Evolutionary conservation across 345 rosid species (phyloP).

Genomic region (Adansonia digitata): DNA sequence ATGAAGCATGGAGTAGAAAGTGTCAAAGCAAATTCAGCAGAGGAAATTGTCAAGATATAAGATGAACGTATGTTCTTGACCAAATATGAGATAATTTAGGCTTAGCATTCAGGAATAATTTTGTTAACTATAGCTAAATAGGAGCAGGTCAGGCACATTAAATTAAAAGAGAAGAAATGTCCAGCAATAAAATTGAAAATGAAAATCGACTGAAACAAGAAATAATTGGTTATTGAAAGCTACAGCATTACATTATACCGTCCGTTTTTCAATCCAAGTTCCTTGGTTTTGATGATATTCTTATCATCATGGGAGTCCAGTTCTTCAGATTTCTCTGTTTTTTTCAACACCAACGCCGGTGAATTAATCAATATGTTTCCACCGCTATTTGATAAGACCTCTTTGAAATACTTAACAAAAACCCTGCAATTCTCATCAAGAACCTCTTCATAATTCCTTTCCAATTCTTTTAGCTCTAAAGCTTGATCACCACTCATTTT

Average conservation of each 20-base stretch:
- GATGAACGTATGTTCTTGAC: too few species aligned
- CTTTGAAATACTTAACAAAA: slow-evolving; percentile 38
- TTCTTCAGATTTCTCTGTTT: slow-evolving; percentile 8
- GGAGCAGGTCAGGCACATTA: background rate
- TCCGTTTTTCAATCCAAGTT: slow-evolving; percentile 28
- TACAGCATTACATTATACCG: slow-evolving; percentile 51
- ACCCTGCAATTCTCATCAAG: slow-evolving; percentile 55
- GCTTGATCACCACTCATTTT: slow-evolving; percentile 53
- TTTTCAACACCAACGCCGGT: slow-evolving; percentile 31
- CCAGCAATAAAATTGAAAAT: background rate
- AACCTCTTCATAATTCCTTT: slow-evolving; percentile 39
- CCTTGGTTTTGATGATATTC: slow-evolving; percentile 19
- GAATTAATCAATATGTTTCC: slow-evolving; percentile 22
- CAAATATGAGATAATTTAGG: background rate
- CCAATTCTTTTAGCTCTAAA: slow-evolving; percentile 42
- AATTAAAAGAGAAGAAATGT: background rate
- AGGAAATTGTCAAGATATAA: background rate
- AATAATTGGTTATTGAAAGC: background rate
- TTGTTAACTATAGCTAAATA: background rate
- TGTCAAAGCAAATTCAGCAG: background rate
- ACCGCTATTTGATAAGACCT: slow-evolving; percentile 24
- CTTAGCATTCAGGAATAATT: background rate
- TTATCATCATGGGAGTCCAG: slow-evolving; percentile 8
- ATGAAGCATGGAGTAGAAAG: background rate
- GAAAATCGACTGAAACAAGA: background rate